Evolutionary conservation across 192 early-diverging fungal genomes (phyloP).

Genomic region (Coemansia sp.): DNA sequence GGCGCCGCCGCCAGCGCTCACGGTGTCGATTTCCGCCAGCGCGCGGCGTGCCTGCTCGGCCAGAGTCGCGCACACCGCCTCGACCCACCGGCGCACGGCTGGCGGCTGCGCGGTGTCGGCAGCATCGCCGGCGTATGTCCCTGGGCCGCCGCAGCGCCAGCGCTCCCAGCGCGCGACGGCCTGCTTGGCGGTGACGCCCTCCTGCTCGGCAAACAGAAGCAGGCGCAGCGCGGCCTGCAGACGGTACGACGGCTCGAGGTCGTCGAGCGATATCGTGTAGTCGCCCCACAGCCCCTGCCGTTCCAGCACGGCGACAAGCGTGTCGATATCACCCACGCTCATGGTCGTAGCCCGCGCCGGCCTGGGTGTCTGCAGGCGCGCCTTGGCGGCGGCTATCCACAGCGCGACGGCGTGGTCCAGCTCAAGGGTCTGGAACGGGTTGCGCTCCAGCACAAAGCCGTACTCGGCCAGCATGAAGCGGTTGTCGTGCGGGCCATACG

Average conservation of each 20-base stretch:
- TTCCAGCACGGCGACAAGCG: constrained; percentile 15
- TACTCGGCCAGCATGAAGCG: constrained; percentile 45
- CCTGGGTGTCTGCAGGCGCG: neutral
- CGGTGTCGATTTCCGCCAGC: neutral
- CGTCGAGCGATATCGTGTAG: constrained; percentile 18
- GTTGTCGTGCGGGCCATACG: constrained; percentile 48
- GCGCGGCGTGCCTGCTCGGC: neutral
- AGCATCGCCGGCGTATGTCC: neutral
- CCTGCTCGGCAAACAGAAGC: constrained; percentile 14
- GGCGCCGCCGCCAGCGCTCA: neutral
- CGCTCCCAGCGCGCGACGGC: constrained; percentile 25
- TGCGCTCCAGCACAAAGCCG: constrained; percentile 30
- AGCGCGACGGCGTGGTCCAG: constrained; percentile 15
- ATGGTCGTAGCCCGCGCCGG: neutral
- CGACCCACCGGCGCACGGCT: constrained; percentile 11
- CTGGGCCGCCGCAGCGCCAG: constrained; percentile 18
- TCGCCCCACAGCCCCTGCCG: constrained; percentile 40
- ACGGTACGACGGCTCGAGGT: constrained; percentile 29
- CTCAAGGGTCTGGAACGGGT: constrained; percentile 34
- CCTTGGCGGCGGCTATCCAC: constrained; percentile 14
- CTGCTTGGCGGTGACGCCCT: constrained; percentile 8
- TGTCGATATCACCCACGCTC: constrained; percentile 5
- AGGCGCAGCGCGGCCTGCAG: constrained; percentile 32
- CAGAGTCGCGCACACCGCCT: constrained; percentile 9
- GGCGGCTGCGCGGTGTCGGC: neutral